Conservation (phyloP, 768 basidiomycete species). For the Tremella mesenterica region DNA sequence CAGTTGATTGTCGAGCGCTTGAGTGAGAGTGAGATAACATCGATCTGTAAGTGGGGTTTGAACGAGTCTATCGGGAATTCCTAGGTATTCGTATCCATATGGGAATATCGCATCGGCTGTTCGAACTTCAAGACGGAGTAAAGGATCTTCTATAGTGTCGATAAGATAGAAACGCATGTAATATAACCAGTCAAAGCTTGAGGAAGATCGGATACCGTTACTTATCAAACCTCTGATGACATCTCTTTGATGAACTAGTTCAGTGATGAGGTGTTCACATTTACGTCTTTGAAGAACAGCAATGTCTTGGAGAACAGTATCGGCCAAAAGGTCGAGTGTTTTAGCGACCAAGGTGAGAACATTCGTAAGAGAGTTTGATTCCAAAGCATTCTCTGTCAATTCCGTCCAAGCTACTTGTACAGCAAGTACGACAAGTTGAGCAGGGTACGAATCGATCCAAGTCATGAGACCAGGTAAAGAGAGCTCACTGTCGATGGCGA, state of each 20-base stretch:
- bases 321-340: constrained; percentile 88
- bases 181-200: constrained; percentile 83
- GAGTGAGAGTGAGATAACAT: constrained; percentile 91
- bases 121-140: constrained; percentile 69
- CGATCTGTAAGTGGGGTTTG: constrained; percentile 96
- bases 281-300: constrained; percentile 86
- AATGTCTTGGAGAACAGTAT: constrained; percentile 86
- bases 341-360: constrained; percentile 68
- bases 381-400: constrained; percentile 58
- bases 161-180: constrained; percentile 98
- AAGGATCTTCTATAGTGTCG: constrained; percentile 58
- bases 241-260: constrained; percentile 95
- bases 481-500: constrained; percentile 58
- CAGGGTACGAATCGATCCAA: constrained; percentile 92
- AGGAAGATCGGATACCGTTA: constrained; percentile 56
- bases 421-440: constrained; percentile 91
- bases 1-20: constrained; percentile 86
- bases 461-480: constrained; percentile 58
- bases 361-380: constrained; percentile 49
- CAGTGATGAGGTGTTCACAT: constrained; percentile 97
- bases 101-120: constrained; percentile 88
- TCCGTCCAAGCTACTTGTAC: constrained; percentile 90
- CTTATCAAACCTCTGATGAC: constrained; percentile 73
- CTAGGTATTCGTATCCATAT: constrained; percentile 98
- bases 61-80: constrained; percentile 90